These are phyloP conservation scores for Sporothrix protearum DNA, from an alignment of 2,329 filamentous ascomycete genomes.

Conservation along the genomic window DNA sequence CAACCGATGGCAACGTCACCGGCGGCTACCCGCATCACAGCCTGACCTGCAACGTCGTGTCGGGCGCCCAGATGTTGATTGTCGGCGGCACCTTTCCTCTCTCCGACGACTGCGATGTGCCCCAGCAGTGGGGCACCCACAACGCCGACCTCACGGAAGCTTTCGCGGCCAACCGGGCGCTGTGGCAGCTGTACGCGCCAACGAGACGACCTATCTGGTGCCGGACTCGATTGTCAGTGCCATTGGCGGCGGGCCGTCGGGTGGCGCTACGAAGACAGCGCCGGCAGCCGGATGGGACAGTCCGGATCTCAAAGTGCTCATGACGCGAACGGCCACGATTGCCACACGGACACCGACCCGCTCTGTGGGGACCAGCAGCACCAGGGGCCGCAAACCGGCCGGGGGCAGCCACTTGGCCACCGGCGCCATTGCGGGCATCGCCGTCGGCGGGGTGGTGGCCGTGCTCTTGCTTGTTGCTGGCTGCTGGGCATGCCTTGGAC, in stretches of 20 bases:
- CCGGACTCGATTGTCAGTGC: conserved; percentile 49
- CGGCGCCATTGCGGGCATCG: conserved; percentile 46
- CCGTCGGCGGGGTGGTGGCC: conserved; percentile 38
- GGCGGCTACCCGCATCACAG: conserved; percentile 50
- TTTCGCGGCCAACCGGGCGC: conserved; percentile 42
- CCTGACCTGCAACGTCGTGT: conserved; percentile 55
- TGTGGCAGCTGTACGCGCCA: conserved; percentile 53
- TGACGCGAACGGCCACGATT: conserved; percentile 48
- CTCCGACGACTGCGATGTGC: conserved; percentile 49
- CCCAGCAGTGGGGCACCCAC: conserved; percentile 52
- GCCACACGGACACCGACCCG: conserved; percentile 51
- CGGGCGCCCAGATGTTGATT: conserved; percentile 58
- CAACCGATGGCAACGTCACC: conserved; percentile 39
- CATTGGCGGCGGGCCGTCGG: conserved; percentile 50
- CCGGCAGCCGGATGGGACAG: conserved; percentile 50
- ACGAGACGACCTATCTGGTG: conserved; percentile 52
- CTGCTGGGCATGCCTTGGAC: conserved; percentile 17
- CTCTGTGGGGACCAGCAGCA: conserved; percentile 32
- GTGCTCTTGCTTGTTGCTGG: conserved; percentile 32
- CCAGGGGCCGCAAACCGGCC: conserved; percentile 20
- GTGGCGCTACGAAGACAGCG: conserved; percentile 51
- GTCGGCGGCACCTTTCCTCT: conserved; percentile 58
- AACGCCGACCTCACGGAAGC: conserved; percentile 53
- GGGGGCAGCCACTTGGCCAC: conserved; percentile 31
- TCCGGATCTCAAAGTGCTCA: conserved; percentile 51